These are phyloP conservation scores for Microbotryum silenes-acaulis DNA, from an alignment of 1,284 basidiomycete species.

Conservation along the genomic window DNA sequence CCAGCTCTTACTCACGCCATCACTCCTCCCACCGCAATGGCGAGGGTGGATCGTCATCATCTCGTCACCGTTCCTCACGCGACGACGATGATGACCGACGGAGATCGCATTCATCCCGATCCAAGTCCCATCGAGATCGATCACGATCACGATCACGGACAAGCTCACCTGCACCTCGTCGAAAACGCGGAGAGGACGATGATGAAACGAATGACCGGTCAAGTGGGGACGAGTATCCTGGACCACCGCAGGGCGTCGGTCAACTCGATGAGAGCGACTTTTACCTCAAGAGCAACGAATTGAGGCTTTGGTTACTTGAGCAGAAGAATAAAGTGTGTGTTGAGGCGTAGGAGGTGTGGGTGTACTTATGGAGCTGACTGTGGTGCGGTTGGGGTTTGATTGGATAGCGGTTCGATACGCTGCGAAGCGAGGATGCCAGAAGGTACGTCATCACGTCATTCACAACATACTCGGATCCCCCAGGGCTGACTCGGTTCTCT, in stretches of 20 bases:
- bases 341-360: neutral
- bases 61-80: neutral
- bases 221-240: neutral
- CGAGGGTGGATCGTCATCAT: neutral
- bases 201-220: neutral
- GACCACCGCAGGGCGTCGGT: neutral
- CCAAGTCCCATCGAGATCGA: too few relatives aligned
- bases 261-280: slow-evolving; percentile 12
- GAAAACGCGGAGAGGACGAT: neutral
- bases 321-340: slow-evolving; percentile 22
- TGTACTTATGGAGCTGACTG: too few relatives aligned
- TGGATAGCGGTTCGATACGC: slow-evolving; percentile 17
- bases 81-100: neutral
- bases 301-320: slow-evolving; percentile 29
- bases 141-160: too few relatives aligned
- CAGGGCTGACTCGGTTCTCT: neutral
- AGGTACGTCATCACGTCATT: neutral
- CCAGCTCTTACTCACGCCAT: too few relatives aligned
- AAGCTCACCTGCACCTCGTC: too few relatives aligned
- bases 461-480: too few relatives aligned
- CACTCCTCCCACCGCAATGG: too few relatives aligned
- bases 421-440: slow-evolving; percentile 21
- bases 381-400: neutral
- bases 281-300: slow-evolving; percentile 26
- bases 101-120: neutral